These are phyloP conservation scores for Diplodia sapinea DNA, from an alignment of 2,329 filamentous ascomycete species.

Conservation along the genomic window DNA sequence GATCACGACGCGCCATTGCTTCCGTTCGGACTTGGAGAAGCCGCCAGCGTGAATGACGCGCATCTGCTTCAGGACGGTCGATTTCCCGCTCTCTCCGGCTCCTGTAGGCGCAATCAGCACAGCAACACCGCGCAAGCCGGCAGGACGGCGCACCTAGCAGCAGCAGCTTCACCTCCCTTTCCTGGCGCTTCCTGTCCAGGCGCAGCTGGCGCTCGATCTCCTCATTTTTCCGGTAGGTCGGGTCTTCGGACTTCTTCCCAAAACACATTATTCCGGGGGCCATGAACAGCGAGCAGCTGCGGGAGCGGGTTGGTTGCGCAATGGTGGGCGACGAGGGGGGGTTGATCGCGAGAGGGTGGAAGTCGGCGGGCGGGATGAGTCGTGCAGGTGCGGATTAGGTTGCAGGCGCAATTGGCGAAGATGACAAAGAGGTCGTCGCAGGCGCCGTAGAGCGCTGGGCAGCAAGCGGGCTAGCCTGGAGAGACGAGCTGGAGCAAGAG, in stretches of 20 bases:
- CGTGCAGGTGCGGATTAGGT: constrained; percentile 14
- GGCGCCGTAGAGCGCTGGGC: constrained; percentile 15
- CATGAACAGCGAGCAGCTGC: constrained; percentile 32
- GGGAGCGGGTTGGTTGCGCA: constrained; percentile 7
- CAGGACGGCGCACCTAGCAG: constrained; percentile 74
- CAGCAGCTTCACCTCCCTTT: constrained; percentile 90
- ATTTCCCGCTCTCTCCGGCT: constrained; percentile 94
- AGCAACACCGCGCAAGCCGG: too few species aligned
- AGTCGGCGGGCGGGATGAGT: background rate
- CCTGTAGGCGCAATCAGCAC: constrained; percentile 59
- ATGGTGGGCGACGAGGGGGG: constrained; percentile 7
- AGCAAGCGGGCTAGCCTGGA: constrained; percentile 9
- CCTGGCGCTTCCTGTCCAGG: constrained; percentile 83
- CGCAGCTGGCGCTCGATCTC: constrained; percentile 88
- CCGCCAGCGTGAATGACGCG: constrained; percentile 94
- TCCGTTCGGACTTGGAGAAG: constrained; percentile 85
- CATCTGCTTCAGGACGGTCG: constrained; percentile 98
- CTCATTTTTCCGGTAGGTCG: constrained; percentile 57
- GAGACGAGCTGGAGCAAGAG: background rate
- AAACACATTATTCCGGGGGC: constrained; percentile 55
- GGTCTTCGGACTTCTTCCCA: constrained; percentile 57
- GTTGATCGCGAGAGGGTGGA: constrained; percentile 3
- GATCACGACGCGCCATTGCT: constrained; percentile 93
- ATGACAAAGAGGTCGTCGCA: constrained; percentile 9
- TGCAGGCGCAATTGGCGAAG: constrained; percentile 11